Conservation (phyloP, 2,329 filamentous ascomycete species). For the Aspergillus sojae region DNA sequence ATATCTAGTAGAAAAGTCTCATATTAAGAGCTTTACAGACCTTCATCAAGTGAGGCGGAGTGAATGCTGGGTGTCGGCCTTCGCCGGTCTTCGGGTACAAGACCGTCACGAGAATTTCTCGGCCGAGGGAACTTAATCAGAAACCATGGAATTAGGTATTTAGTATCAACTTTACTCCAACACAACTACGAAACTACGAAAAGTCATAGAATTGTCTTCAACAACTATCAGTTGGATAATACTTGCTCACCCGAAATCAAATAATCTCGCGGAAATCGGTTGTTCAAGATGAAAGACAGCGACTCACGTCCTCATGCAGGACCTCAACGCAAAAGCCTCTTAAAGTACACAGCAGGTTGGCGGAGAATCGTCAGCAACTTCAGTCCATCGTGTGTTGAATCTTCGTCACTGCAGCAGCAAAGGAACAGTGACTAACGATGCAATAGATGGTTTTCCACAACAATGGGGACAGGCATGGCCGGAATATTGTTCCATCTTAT, state of each 20-base stretch:
- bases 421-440: background rate
- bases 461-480: conserved; percentile 71
- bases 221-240: background rate
- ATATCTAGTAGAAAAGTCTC: background rate
- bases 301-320: background rate
- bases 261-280: background rate
- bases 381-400: conserved; percentile 54
- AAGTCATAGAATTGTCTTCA: no score
- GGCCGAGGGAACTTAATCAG: background rate
- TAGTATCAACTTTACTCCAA: background rate
- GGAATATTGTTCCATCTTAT: conserved; percentile 64
- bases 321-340: background rate
- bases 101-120: background rate
- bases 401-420: background rate
- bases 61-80: background rate
- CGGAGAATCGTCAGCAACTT: conserved; percentile 55
- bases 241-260: background rate
- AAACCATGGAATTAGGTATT: background rate
- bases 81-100: background rate
- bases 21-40: background rate
- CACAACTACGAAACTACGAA: background rate
- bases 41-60: background rate
- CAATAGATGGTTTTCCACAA: conserved; percentile 60
- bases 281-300: background rate
- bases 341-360: conserved; percentile 29